phyloP scores from a whole-genome alignment of 78 protist species.

The Monosiga brevicollis region DNA sequence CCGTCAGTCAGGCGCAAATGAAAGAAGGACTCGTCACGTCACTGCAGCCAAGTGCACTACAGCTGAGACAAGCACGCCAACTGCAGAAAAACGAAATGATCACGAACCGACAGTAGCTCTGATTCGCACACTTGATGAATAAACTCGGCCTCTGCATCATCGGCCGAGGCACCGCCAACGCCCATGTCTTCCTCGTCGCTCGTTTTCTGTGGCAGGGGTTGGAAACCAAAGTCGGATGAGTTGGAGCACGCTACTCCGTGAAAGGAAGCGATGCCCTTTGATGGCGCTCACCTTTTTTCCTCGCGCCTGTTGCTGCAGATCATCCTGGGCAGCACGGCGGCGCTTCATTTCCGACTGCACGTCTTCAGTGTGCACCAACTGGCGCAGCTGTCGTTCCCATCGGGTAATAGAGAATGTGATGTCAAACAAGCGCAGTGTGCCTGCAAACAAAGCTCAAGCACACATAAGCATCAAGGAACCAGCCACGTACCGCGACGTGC shows the following conservation, averaged over 20 bases:
- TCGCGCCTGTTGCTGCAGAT: not conserved
- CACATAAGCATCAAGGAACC: not conserved
- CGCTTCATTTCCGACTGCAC: not conserved
- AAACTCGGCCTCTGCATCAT: conserved; percentile 39
- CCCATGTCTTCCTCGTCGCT: conserved; percentile 49
- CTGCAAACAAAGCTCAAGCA: not conserved
- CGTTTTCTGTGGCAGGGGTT: not conserved
- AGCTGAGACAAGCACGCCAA: too few species aligned
- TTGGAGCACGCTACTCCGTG: too few species aligned
- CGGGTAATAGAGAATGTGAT: not conserved
- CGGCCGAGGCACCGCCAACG: conserved; percentile 35
- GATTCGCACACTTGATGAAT: conserved; percentile 2
- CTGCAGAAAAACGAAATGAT: too few species aligned
- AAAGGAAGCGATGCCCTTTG: not conserved
- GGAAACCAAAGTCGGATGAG: not conserved
- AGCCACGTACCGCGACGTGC: conserved; percentile 26
- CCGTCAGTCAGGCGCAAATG: too few species aligned
- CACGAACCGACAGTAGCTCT: not conserved
- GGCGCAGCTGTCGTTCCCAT: not conserved
- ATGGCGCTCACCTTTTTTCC: not conserved
- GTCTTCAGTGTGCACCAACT: not conserved
- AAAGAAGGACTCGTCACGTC: too few species aligned
- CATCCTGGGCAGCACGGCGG: not conserved
- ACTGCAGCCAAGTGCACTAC: too few species aligned
- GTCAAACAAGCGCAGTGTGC: not conserved